These are phyloP conservation scores for Knoxia roxburghii DNA, from an alignment of 257 asterid genomes.

Conservation along the genomic window DNA sequence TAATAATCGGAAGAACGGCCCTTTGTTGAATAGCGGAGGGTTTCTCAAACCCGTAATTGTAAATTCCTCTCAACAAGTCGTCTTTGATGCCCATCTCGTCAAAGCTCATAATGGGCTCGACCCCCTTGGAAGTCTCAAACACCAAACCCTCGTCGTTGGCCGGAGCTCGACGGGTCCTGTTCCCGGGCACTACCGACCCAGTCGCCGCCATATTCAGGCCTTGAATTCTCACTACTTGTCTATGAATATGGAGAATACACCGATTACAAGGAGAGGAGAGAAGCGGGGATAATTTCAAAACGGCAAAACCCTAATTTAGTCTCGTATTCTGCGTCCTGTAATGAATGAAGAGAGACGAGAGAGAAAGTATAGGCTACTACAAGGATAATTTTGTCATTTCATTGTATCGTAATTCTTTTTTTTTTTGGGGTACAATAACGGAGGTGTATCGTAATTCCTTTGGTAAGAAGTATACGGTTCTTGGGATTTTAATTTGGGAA, in stretches of 20 bases:
- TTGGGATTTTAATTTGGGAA: too few relatives aligned
- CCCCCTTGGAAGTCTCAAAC: constrained; percentile 82
- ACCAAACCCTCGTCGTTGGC: constrained; percentile 58
- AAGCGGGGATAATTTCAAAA: background rate
- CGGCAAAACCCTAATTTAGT: background rate
- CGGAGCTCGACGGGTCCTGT: constrained; percentile 35
- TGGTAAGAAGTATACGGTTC: too few relatives aligned
- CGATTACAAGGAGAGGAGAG: background rate
- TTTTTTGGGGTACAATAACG: too few relatives aligned
- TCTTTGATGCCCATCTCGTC: constrained; percentile 91
- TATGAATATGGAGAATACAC: background rate
- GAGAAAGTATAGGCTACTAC: too few relatives aligned
- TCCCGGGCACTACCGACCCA: constrained; percentile 29
- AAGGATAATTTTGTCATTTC: too few relatives aligned
- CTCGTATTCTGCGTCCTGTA: too few relatives aligned
- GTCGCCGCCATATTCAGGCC: constrained; percentile 44
- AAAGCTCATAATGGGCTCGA: constrained; percentile 71
- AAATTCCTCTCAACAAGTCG: constrained; percentile 71
- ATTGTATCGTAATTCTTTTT: too few relatives aligned
- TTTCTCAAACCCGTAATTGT: constrained; percentile 80
- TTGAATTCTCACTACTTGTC: background rate
- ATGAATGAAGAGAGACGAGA: too few relatives aligned
- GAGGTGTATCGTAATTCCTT: too few relatives aligned
- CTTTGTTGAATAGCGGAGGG: constrained; percentile 94
- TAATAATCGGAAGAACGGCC: constrained; percentile 69